A percentile compares a stretch with the other conserved stretches of the same genome.
phyloP scores from a whole-genome alignment of 148 eudicot genomes.

The Arbutus unedo region DNA sequence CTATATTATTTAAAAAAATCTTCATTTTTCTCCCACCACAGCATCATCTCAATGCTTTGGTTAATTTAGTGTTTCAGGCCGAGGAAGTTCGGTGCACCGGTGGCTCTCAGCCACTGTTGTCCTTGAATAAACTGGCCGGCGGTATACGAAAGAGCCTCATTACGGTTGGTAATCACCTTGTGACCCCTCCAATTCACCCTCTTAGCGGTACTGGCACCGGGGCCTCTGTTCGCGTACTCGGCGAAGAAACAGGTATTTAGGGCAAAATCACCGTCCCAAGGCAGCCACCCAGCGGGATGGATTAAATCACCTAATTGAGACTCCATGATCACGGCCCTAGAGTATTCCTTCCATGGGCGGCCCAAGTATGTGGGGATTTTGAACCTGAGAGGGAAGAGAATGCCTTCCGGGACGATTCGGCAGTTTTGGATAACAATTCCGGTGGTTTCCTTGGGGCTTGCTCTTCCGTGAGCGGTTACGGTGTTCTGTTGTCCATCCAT shows the following conservation, averaged over 20 bases:
- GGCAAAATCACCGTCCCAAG: conserved; percentile 41
- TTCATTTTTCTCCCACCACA: neutral
- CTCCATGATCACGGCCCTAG: conserved; percentile 62
- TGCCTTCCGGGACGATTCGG: conserved; percentile 61
- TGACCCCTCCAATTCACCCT: conserved; percentile 60
- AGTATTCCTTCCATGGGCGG: conserved; percentile 65
- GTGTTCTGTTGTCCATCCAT: conserved; percentile 49
- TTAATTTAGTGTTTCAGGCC: conserved; percentile 25
- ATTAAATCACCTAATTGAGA: conserved; percentile 46
- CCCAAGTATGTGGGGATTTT: conserved; percentile 48
- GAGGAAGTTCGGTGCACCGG: conserved; percentile 31
- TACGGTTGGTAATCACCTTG: conserved; percentile 30
- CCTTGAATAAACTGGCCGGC: conserved; percentile 43
- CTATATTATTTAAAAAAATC: neutral
- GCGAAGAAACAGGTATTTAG: conserved; percentile 42
- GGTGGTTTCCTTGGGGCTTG: conserved; percentile 23
- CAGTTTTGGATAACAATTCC: conserved; percentile 69
- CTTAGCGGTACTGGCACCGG: conserved; percentile 38
- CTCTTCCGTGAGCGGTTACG: conserved; percentile 67
- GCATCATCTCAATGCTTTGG: neutral
- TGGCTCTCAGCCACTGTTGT: conserved; percentile 34
- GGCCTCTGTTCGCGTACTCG: conserved; percentile 58
- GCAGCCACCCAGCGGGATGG: conserved; percentile 61
- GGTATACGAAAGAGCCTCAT: conserved; percentile 43
- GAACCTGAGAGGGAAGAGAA: conserved; percentile 33